Conservation (phyloP, 2,329 filamentous ascomycete species). For the Alternaria conjuncta region DNA sequence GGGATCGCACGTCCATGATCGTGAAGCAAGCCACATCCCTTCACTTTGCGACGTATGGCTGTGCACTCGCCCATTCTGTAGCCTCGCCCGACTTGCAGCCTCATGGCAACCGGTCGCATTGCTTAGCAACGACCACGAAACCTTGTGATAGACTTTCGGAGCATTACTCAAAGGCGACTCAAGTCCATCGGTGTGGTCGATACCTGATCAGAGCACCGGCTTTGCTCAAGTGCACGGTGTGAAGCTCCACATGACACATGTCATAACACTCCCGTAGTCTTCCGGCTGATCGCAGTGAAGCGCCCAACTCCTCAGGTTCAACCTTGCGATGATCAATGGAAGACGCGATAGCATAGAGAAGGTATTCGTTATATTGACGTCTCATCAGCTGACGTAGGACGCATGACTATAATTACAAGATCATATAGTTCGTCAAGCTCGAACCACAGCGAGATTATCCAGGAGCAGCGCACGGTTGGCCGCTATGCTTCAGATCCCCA, state of each 20-base stretch:
- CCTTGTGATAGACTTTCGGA: neutral
- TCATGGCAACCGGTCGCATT: neutral
- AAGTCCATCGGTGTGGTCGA: neutral
- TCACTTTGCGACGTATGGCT: conserved; percentile 7
- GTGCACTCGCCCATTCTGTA: neutral
- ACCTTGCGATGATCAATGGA: neutral
- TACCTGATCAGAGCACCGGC: conserved; percentile 2
- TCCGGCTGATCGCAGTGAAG: neutral
- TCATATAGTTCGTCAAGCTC: conserved; percentile 20
- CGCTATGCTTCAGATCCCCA: conserved; percentile 10
- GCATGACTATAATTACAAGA: conserved; percentile 32
- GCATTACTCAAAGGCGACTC: conserved; percentile 1
- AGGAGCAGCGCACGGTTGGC: conserved; percentile 11
- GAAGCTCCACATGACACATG: neutral
- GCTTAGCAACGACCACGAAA: neutral
- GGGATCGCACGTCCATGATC: conserved; percentile 14
- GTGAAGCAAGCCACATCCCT: conserved; percentile 13
- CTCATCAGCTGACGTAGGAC: conserved; percentile 12
- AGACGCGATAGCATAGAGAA: conserved; percentile 13
- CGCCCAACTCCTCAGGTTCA: neutral
- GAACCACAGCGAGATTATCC: conserved; percentile 18
- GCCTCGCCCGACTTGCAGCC: neutral
- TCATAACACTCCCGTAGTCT: neutral
- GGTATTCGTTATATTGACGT: conserved; percentile 24
- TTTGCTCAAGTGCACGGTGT: neutral